Evolutionary conservation across 495 filamentous ascomycete species (phyloP).

Genomic region (Penicillium lagena): DNA sequence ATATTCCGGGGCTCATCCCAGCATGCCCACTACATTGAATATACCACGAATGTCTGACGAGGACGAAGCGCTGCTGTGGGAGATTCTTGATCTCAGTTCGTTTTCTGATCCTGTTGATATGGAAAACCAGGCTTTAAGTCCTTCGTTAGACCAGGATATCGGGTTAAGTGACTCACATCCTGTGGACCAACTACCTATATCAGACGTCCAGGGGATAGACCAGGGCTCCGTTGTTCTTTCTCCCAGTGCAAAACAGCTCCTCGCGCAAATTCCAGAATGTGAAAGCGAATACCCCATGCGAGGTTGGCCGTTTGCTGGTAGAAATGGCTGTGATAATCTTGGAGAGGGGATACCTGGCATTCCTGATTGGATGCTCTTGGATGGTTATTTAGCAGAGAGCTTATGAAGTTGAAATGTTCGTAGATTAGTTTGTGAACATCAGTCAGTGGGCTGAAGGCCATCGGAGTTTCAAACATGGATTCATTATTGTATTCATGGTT

Average conservation of each 20-base stretch:
- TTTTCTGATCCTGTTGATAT: conserved; percentile 1
- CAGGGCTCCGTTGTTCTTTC: no score
- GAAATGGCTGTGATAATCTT: conserved; percentile 3
- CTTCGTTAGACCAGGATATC: not conserved
- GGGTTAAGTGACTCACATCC: not conserved
- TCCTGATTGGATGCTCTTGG: conserved; percentile 26
- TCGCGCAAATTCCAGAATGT: no score
- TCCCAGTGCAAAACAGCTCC: no score
- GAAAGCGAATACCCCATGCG: not conserved
- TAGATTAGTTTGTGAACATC: not conserved
- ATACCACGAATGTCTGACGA: conserved; percentile 19
- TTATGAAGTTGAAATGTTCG: conserved; percentile 2
- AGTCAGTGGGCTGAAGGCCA: not conserved
- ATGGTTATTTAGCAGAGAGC: conserved; percentile 18
- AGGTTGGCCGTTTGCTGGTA: conserved; percentile 13
- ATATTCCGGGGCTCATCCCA: conserved; percentile 16
- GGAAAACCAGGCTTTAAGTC: not conserved
- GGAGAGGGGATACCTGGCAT: conserved; percentile 15
- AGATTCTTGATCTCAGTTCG: conserved; percentile 20
- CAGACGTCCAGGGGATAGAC: not conserved
- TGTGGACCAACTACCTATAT: not conserved
- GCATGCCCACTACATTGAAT: conserved; percentile 21
- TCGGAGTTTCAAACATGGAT: not conserved
- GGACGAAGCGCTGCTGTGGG: conserved; percentile 24
- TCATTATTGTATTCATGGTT: no score